Base-by-base conservation (phyloP, 495 filamentous ascomycete species). In the Aspergillus asperescens region DNA sequence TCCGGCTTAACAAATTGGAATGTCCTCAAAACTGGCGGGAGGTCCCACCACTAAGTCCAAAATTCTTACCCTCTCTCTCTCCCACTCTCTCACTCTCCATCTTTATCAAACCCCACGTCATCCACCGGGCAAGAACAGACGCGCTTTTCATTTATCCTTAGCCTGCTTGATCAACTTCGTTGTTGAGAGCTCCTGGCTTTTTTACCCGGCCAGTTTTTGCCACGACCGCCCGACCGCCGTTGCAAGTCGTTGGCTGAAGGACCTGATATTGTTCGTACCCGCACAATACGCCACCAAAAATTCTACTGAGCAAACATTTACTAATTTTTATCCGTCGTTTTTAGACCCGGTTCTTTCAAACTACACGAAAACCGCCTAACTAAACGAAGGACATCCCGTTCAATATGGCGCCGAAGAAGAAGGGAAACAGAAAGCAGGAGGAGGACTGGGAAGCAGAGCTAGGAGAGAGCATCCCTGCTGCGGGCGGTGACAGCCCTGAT, bases 381-480 rank as follows among this genome's bases (percentile, higher is more conserved):
- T 39, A 19, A 38, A 39, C 16, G 7, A 15, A 55, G 13, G 48
- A 45, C 15, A 22, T 15, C n/a, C 39, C 27, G 10, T 15, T 19
- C 52, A 63, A 54, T 10, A 63, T 96, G 91, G 76, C 90, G 58
- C 90, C 91, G 34, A 96, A 95, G 75, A 95, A 94, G 78, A 93
- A 95, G 78, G 85, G 83, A 69, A 86, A 84, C 67, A 95, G 89
- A 75, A 88, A 86, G 71, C 85, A 80, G 61, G 80, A 87, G 62
- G 89, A 95, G 64, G 89, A 95, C 75, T 97, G 94, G 93, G 93
- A 99, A 62, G 83, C 87, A 31, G 93, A 96, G n/a, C 77, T 96
- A 12, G 92, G 89, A 56, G 94, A 95, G 71, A 65, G 44, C 27
- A 35, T 35, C 15, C 44, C 79, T 8, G 79, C 82, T 46, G 80